Conservation (phyloP, 2,329 filamentous ascomycete genomes). For the Zelopaecilomyces penicillatus region DNA sequence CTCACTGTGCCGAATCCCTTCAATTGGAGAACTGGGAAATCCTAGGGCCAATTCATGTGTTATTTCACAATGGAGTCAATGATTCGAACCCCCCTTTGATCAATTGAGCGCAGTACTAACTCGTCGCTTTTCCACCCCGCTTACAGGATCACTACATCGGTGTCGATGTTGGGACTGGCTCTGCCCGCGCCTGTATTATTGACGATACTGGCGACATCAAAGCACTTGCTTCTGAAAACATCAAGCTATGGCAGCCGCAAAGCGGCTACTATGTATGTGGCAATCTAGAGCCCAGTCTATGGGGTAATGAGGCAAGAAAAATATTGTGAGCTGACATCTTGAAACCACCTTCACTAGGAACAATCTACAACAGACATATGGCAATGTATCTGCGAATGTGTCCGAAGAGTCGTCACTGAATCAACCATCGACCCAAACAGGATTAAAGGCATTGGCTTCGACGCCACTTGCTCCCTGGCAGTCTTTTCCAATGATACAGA, state of each 20-base stretch:
- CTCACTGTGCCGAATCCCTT: no score
- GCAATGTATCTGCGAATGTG: constrained; percentile 84
- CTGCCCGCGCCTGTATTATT: constrained; percentile 91
- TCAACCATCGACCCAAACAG: constrained; percentile 67
- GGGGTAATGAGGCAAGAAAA: no score
- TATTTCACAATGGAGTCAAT: not conserved
- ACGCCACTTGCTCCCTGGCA: constrained; percentile 94
- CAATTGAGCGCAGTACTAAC: no score
- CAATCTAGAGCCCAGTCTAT: not conserved
- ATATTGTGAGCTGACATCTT: not conserved
- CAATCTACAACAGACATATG: constrained; percentile 98
- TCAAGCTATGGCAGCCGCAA: constrained; percentile 72
- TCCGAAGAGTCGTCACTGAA: constrained; percentile 73
- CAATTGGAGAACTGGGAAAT: no score
- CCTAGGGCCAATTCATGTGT: constrained; percentile 1
- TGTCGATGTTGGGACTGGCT: constrained; percentile 94
- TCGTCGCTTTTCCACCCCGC: not conserved
- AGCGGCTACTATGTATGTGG: constrained; percentile 61
- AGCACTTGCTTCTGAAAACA: constrained; percentile 63
- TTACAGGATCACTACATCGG: constrained; percentile 60
- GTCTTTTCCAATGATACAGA: constrained; percentile 86
- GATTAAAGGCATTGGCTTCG: constrained; percentile 89
- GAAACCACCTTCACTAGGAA: constrained; percentile 45
- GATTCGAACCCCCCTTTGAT: no score
- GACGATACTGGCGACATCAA: constrained; percentile 85